Percentiles rank a stretch among this genome's conserved stretches.
Conservation (phyloP, 345 rosid genomes). For the Linum lewisii region DNA sequence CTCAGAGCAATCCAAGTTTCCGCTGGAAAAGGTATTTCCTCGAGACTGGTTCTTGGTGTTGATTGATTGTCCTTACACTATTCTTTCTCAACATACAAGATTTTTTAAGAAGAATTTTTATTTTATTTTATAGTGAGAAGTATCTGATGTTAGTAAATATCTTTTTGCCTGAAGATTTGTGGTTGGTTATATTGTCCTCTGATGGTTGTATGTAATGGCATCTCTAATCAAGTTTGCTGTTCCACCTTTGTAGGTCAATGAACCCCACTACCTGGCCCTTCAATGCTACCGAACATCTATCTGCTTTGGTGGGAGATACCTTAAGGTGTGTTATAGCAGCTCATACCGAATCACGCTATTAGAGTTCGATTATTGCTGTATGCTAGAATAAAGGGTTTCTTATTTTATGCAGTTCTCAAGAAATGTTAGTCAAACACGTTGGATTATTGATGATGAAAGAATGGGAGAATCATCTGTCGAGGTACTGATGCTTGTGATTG, state of each 20-base stretch:
- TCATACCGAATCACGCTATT: background rate
- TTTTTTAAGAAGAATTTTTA: too few relatives aligned
- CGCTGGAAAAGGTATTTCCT: constrained; percentile 32
- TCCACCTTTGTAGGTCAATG: constrained; percentile 35
- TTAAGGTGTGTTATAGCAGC: constrained; percentile 43
- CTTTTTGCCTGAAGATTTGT: background rate
- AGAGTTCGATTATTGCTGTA: background rate
- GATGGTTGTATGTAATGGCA: background rate
- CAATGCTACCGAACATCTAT: constrained; percentile 54
- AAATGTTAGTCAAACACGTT: constrained; percentile 88
- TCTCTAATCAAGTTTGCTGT: constrained; percentile 6
- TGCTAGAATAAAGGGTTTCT: background rate
- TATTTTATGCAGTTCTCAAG: constrained; percentile 55
- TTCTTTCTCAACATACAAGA: background rate
- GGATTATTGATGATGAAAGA: constrained; percentile 96
- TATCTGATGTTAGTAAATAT: background rate
- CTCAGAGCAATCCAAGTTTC: constrained; percentile 20
- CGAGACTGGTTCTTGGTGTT: too few relatives aligned
- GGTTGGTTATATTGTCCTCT: background rate
- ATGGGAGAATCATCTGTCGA: constrained; percentile 94
- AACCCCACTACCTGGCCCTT: constrained; percentile 59
- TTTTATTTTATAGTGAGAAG: background rate
- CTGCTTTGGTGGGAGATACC: constrained; percentile 82
- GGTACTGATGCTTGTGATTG: constrained; percentile 30
- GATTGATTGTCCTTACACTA: too few relatives aligned